These are phyloP conservation scores for Coniochaeta hoffmannii DNA, from an alignment of 2,329 filamentous ascomycete species.

Conservation along the genomic window DNA sequence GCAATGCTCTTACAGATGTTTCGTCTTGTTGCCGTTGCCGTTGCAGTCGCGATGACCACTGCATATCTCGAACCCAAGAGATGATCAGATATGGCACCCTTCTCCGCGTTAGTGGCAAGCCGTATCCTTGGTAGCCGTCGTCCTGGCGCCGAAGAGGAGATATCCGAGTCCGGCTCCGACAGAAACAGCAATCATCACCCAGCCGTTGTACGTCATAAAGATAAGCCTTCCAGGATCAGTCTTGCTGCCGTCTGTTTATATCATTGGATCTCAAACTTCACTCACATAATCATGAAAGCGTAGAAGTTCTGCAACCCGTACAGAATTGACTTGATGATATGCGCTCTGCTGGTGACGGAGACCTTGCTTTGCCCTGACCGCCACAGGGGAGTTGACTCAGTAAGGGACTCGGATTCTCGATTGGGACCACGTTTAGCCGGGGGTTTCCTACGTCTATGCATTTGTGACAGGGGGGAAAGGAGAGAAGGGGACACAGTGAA, in stretches of 20 bases:
- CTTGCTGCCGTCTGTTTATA: background rate
- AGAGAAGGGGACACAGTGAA: background rate
- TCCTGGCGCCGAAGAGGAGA: slow-evolving; percentile 65
- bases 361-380: slow-evolving; percentile 65
- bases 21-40: too few species aligned
- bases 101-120: slow-evolving; percentile 93
- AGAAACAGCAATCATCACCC: slow-evolving; percentile 89
- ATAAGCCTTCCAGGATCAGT: slow-evolving; percentile 60
- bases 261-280: slow-evolving; percentile 16
- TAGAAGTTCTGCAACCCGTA: slow-evolving; percentile 97
- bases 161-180: slow-evolving; percentile 87
- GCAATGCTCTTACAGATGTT: too few species aligned
- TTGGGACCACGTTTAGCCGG: slow-evolving; percentile 6
- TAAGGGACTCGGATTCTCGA: slow-evolving; percentile 31
- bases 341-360: slow-evolving; percentile 57
- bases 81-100: too few species aligned
- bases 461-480: background rate
- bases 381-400: slow-evolving; percentile 57
- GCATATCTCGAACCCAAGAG: too few species aligned
- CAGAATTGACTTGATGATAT: slow-evolving; percentile 70
- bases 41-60: too few species aligned
- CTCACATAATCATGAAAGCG: slow-evolving; percentile 98
- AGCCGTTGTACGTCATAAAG: slow-evolving; percentile 99
- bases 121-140: slow-evolving; percentile 71
- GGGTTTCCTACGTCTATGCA: background rate